Evolutionary conservation across 768 basidiomycete species (phyloP).

Genomic region (Trametes elegans): DNA sequence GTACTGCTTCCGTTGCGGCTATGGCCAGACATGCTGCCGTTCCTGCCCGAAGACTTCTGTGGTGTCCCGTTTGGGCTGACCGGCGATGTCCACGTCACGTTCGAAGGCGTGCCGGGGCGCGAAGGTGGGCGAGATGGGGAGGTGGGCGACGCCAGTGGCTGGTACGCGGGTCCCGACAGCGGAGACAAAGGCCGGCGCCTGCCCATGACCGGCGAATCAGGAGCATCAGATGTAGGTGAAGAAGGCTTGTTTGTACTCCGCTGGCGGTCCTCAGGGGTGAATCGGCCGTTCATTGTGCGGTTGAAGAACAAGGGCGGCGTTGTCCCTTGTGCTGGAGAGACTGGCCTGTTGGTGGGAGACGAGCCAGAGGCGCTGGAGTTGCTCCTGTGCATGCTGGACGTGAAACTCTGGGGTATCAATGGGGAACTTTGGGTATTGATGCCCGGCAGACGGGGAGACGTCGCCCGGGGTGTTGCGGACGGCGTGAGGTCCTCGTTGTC

Average conservation of each 20-base stretch:
- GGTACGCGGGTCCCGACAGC: constrained; percentile 57
- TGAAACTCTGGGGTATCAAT: constrained; percentile 34
- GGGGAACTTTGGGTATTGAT: constrained; percentile 31
- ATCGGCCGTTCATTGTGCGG: constrained; percentile 62
- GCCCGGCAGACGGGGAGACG: constrained; percentile 52
- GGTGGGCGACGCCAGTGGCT: constrained; percentile 44
- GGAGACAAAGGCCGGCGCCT: constrained; percentile 74
- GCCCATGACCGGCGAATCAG: constrained; percentile 49
- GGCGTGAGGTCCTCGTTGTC: constrained; percentile 73
- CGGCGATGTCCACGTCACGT: constrained; percentile 64
- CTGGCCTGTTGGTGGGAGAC: constrained; percentile 44
- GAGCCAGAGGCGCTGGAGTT: constrained; percentile 55
- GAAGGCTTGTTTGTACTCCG: constrained; percentile 6
- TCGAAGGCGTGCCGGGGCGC: constrained; percentile 63
- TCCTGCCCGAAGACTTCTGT: constrained; percentile 46
- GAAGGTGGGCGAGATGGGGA: constrained; percentile 44
- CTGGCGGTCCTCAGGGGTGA: constrained; percentile 53
- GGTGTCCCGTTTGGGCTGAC: constrained; percentile 30
- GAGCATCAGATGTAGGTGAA: constrained; percentile 21
- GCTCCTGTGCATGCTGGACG: constrained; percentile 44
- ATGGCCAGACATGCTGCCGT: constrained; percentile 46
- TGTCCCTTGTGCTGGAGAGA: constrained; percentile 43
- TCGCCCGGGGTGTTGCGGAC: constrained; percentile 74
- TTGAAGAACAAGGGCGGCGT: constrained; percentile 51
- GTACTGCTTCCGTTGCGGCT: constrained; percentile 30